Conservation (phyloP, 768 basidiomycete genomes). For the Xerocomellus intermedius region DNA sequence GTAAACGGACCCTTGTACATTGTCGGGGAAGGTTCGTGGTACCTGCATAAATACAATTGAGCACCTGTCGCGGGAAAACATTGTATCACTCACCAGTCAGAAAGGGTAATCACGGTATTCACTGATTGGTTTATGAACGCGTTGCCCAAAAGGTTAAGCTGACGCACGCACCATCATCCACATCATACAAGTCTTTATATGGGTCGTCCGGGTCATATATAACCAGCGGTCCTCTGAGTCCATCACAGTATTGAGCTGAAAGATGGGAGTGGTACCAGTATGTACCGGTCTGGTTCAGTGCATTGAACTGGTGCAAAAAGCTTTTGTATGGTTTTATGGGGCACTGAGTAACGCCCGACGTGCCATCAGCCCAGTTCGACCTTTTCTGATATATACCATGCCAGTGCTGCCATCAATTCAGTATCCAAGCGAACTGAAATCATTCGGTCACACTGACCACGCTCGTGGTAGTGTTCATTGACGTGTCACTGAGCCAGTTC, state of each 20-base stretch:
- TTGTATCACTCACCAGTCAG: slow-evolving; percentile 16
- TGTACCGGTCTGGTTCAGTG: slow-evolving; percentile 25
- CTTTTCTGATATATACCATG: slow-evolving; percentile 47
- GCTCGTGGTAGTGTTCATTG: slow-evolving; percentile 50
- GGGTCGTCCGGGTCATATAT: slow-evolving; percentile 46
- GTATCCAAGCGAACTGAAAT: not conserved
- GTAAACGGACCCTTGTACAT: slow-evolving; percentile 7
- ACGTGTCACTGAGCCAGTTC: slow-evolving; percentile 42
- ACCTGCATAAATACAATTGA: slow-evolving; percentile 9
- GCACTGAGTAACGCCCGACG: slow-evolving; percentile 35
- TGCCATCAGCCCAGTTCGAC: slow-evolving; percentile 48
- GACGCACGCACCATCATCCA: slow-evolving; percentile 38
- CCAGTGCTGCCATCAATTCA: slow-evolving; percentile 44
- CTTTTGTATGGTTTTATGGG: slow-evolving; percentile 22
- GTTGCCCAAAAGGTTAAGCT: not conserved
- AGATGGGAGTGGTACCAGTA: slow-evolving; percentile 39
- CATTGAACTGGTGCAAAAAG: slow-evolving; percentile 26
- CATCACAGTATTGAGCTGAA: slow-evolving; percentile 38
- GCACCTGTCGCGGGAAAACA: slow-evolving; percentile 28
- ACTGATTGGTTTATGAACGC: slow-evolving; percentile 6
- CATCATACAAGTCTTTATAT: slow-evolving; percentile 36
- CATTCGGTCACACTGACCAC: slow-evolving; percentile 37
- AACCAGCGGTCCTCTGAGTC: slow-evolving; percentile 31
- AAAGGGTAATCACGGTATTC: slow-evolving; percentile 45
- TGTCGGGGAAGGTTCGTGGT: slow-evolving; percentile 14